These are phyloP conservation scores for Pythium brassicae DNA, from an alignment of 352 stramenopile genomes.

Conservation along the genomic window DNA sequence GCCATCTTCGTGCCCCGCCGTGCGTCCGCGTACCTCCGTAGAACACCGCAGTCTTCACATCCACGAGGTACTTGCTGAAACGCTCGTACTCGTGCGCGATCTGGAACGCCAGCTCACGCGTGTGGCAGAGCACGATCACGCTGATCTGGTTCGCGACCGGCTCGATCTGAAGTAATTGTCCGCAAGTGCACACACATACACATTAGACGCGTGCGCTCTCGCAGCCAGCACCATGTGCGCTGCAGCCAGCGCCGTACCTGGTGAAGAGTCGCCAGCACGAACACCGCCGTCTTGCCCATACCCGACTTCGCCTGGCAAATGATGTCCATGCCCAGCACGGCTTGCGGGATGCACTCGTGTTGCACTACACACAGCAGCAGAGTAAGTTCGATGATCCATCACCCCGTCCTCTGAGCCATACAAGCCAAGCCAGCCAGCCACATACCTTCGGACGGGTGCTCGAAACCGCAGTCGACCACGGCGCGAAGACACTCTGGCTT, in stretches of 20 bases:
- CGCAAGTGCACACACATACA: not conserved
- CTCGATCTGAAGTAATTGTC: slow-evolving; percentile 56
- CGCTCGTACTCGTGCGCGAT: slow-evolving; percentile 99
- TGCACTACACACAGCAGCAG: slow-evolving; percentile 69
- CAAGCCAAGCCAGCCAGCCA: no score
- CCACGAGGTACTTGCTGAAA: slow-evolving; percentile 98
- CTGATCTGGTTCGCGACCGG: slow-evolving; percentile 91
- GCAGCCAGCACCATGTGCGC: no score
- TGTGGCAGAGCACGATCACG: slow-evolving; percentile 99
- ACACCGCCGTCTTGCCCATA: slow-evolving; percentile 99
- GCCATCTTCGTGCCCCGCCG: no score
- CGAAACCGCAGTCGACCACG: slow-evolving; percentile 99
- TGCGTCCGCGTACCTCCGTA: slow-evolving; percentile 83
- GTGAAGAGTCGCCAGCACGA: slow-evolving; percentile 99
- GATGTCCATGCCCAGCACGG: slow-evolving; percentile 99
- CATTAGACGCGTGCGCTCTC: not conserved
- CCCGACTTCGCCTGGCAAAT: slow-evolving; percentile 99
- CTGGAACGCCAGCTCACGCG: slow-evolving; percentile 99
- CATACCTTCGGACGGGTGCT: slow-evolving; percentile 98
- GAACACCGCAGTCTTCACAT: slow-evolving; percentile 97
- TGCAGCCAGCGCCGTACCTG: slow-evolving; percentile 87
- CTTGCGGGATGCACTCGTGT: slow-evolving; percentile 99
- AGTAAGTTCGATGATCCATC: slow-evolving; percentile 10
- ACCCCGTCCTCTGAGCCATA: no score
- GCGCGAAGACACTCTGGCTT: slow-evolving; percentile 98